These are phyloP conservation scores for Alloteropsis semialata DNA, from an alignment of 176 grass and related monocot species.

Conservation along the genomic window DNA sequence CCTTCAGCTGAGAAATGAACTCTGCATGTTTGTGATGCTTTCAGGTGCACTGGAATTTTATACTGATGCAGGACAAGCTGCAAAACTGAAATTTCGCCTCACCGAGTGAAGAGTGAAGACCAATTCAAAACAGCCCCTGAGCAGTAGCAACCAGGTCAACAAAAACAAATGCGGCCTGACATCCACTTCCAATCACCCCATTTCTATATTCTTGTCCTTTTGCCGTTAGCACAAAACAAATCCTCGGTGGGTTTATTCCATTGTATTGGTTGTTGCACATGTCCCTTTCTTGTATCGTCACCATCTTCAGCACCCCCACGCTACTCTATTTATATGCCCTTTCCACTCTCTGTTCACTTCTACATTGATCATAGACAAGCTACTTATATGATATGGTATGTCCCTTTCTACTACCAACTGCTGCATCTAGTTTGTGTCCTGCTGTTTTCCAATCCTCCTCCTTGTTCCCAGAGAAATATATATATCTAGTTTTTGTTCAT, in stretches of 20 bases:
- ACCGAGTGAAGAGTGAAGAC: constrained; percentile 42
- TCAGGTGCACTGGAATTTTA: background rate
- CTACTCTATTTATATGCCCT: constrained; percentile 22
- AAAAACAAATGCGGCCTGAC: constrained; percentile 18
- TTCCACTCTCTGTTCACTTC: background rate
- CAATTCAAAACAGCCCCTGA: constrained; percentile 19
- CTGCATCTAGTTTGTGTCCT: constrained; percentile 26
- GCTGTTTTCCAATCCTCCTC: constrained; percentile 12
- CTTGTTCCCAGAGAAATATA: background rate
- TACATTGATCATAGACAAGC: constrained; percentile 6
- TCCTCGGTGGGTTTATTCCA: constrained; percentile 36
- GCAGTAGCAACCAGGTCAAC: constrained; percentile 40
- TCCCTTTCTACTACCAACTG: constrained; percentile 38
- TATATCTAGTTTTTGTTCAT: constrained; percentile 9
- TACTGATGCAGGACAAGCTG: background rate
- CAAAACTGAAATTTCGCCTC: background rate
- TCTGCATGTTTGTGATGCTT: background rate
- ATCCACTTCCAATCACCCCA: constrained; percentile 6
- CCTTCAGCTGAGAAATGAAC: background rate
- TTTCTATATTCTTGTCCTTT: constrained; percentile 44
- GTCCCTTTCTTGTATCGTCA: constrained; percentile 35
- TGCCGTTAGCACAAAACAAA: constrained; percentile 25
- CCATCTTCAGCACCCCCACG: constrained; percentile 9
- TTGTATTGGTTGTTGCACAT: constrained; percentile 40
- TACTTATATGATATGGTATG: constrained; percentile 3